phyloP scores from a whole-genome alignment of 2,329 filamentous ascomycete species.

The Ascochyta clinopodiicola region DNA sequence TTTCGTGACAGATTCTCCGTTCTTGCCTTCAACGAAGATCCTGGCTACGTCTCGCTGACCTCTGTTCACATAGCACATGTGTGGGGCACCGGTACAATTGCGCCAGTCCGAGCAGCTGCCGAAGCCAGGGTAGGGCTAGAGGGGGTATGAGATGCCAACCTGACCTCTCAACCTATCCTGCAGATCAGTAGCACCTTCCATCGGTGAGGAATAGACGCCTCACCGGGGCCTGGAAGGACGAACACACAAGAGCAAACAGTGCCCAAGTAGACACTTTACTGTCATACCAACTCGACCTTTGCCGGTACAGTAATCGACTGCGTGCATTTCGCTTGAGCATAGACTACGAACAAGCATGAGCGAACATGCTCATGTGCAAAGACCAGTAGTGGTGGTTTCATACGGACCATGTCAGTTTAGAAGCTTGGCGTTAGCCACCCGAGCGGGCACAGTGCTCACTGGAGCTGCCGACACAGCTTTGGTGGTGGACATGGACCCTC shows the following conservation, averaged over 20 bases:
- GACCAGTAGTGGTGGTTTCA: not conserved
- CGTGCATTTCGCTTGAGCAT: not conserved
- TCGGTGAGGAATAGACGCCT: not conserved
- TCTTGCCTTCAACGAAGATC: not conserved
- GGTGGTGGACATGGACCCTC: constrained; percentile 28
- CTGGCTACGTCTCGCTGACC: not conserved
- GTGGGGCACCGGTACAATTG: not conserved
- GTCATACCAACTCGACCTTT: not conserved
- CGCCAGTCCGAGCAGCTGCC: not conserved
- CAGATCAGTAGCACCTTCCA: not conserved
- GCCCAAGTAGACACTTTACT: not conserved
- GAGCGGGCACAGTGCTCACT: constrained; percentile 32
- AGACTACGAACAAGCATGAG: not conserved
- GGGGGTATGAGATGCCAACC: not conserved
- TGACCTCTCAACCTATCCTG: not conserved
- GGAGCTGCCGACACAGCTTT: constrained; percentile 36
- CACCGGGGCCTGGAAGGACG: not conserved
- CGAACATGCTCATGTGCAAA: not conserved
- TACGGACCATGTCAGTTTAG: constrained; percentile 1
- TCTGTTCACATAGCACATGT: not conserved
- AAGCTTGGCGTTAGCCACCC: constrained; percentile 22
- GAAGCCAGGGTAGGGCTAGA: not conserved
- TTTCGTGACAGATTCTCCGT: not conserved
- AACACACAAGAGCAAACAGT: not conserved
- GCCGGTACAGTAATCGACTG: not conserved